These are phyloP conservation scores for Zygoascus hellenicus DNA, from an alignment of 1,139 yeast genomes.

Conservation along the genomic window DNA sequence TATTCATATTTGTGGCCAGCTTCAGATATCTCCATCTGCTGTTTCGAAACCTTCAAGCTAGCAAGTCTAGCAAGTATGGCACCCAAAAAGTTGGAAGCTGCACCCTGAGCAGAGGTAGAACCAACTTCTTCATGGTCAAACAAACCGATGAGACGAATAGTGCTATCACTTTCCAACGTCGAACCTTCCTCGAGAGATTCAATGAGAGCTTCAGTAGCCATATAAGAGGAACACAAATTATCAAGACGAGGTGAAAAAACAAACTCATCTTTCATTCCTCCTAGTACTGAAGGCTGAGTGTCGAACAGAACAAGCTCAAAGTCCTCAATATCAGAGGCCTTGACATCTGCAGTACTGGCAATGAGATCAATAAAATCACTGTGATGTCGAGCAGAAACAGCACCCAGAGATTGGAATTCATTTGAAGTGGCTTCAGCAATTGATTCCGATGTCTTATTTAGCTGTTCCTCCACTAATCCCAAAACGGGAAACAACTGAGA, in stretches of 20 bases:
- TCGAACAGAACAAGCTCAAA: constrained; percentile 87
- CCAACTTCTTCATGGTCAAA: constrained; percentile 98
- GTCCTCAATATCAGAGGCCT: constrained; percentile 62
- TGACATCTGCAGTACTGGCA: constrained; percentile 56
- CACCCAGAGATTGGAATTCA: constrained; percentile 41
- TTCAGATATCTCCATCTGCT: constrained; percentile 29
- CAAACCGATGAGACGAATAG: constrained; percentile 67
- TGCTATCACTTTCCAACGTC: constrained; percentile 42
- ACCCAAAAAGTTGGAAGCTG: constrained; percentile 84
- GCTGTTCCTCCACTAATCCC: constrained; percentile 49
- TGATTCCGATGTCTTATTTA: constrained; percentile 28
- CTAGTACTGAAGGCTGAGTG: constrained; percentile 73
- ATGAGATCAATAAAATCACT: constrained; percentile 60
- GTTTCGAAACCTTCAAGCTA: too few relatives aligned
- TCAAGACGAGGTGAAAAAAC: constrained; percentile 92
- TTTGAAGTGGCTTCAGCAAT: constrained; percentile 36
- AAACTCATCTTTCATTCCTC: constrained; percentile 87
- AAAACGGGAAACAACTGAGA: constrained; percentile 82
- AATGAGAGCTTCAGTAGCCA: constrained; percentile 67
- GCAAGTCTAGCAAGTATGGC: constrained; percentile 68
- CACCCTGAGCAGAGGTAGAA: constrained; percentile 91
- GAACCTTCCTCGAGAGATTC: constrained; percentile 40
- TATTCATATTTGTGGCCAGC: constrained; percentile 29
- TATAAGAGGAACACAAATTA: constrained; percentile 79
- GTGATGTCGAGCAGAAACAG: constrained; percentile 64